phyloP scores from a whole-genome alignment of 352 stramenopile genomes.

The Globisporangium uncinulatum region DNA sequence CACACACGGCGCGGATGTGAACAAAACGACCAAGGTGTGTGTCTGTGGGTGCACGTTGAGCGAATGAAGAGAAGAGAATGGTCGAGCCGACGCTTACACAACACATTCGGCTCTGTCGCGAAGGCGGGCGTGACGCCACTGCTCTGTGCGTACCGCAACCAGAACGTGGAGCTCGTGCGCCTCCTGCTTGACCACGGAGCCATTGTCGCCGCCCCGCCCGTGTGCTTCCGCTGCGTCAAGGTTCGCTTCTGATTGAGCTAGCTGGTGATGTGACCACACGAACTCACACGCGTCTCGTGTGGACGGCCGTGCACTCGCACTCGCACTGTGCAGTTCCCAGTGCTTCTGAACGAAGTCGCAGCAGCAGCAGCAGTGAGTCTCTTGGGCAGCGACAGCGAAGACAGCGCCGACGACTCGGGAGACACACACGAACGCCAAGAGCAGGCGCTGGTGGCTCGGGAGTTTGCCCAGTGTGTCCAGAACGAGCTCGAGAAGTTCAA shows the following conservation, averaged over 20 bases:
- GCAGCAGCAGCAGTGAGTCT: constrained; percentile 1
- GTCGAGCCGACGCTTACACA: background rate
- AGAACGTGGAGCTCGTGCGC: constrained; percentile 32
- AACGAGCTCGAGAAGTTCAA: constrained; percentile 18
- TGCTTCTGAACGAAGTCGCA: constrained; percentile 12
- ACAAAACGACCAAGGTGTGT: constrained; percentile 40
- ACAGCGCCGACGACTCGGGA: background rate
- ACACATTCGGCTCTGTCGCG: too few species aligned
- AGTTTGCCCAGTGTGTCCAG: constrained; percentile 13
- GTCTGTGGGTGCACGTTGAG: background rate
- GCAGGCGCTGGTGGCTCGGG: constrained; percentile 1
- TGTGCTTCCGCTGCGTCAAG: constrained; percentile 31
- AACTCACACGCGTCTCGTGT: background rate
- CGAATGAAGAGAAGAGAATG: background rate
- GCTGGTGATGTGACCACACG: background rate
- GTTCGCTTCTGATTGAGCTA: constrained; percentile 9
- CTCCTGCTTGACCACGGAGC: constrained; percentile 46
- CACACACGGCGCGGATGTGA: constrained; percentile 44
- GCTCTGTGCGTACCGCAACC: constrained; percentile 51
- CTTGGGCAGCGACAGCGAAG: background rate
- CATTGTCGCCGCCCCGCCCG: constrained; percentile 22
- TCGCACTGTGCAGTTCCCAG: constrained; percentile 11
- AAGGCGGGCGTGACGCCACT: constrained; percentile 37
- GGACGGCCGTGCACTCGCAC: background rate
- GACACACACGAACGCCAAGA: background rate